Conservation (phyloP, 306 rosid species). For the Malus sylvestris region DNA sequence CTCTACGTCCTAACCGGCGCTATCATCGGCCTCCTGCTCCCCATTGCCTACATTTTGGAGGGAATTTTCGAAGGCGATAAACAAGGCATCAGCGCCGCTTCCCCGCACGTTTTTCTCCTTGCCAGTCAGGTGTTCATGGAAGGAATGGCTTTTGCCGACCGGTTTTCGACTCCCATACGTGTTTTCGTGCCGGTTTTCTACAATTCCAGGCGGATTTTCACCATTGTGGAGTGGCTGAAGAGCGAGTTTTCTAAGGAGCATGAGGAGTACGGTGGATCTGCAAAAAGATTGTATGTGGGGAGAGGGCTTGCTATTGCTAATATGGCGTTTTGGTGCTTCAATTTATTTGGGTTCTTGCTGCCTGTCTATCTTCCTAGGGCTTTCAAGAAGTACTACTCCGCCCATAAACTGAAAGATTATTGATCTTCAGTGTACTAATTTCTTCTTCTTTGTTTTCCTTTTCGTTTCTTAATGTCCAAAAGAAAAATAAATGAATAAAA, state of each 20-base stretch:
- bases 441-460: not conserved
- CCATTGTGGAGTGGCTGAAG: slow-evolving; percentile 65
- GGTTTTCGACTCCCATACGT: slow-evolving; percentile 58
- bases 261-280: slow-evolving; percentile 41
- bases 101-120: slow-evolving; percentile 79
- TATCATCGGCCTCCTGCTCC: slow-evolving; percentile 58
- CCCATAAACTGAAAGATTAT: slow-evolving; percentile 29
- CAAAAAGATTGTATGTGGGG: slow-evolving; percentile 42
- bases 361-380: slow-evolving; percentile 90
- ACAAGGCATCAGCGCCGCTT: slow-evolving; percentile 74
- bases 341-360: slow-evolving; percentile 79
- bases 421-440: not conserved
- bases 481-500: not conserved
- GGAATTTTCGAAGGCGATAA: slow-evolving; percentile 72
- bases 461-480: not conserved
- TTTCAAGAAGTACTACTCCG: slow-evolving; percentile 56
- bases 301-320: slow-evolving; percentile 74
- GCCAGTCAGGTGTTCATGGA: slow-evolving; percentile 90
- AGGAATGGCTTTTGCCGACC: slow-evolving; percentile 45
- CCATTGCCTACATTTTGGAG: slow-evolving; percentile 60
- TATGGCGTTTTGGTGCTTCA: slow-evolving; percentile 84
- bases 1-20: slow-evolving; percentile 47
- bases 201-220: slow-evolving; percentile 67
- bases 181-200: slow-evolving; percentile 79
- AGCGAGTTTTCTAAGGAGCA: slow-evolving; percentile 51